Evolutionary conservation across 164 flowering plant genomes (phyloP).

Genomic region (Sedum album): DNA sequence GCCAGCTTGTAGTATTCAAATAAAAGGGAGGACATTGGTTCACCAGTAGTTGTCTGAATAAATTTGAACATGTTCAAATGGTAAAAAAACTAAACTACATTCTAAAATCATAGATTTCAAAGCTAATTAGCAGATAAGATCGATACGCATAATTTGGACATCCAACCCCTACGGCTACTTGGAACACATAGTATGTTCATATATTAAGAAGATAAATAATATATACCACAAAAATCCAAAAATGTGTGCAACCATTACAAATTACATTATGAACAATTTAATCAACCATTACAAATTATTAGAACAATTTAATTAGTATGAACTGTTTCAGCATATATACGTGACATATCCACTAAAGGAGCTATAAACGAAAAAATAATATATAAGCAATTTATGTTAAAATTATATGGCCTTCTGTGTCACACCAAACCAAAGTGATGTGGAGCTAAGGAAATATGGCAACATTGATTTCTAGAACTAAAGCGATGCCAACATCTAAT

Average conservation of each 20-base stretch:
- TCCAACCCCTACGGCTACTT: too few relatives aligned
- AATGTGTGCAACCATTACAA: neutral
- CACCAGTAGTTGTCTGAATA: neutral
- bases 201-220: neutral
- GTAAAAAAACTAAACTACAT: neutral
- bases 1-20: neutral
- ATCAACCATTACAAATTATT: too few relatives aligned
- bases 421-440: neutral
- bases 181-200: neutral
- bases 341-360: too few relatives aligned
- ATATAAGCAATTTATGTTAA: too few relatives aligned
- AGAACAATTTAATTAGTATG: too few relatives aligned
- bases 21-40: neutral
- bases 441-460: neutral
- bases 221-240: neutral
- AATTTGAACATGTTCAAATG: too few relatives aligned
- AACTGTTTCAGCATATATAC: too few relatives aligned
- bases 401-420: neutral
- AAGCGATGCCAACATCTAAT: neutral
- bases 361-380: too few relatives aligned
- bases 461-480: neutral
- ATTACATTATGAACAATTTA: too few relatives aligned
- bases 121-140: too few relatives aligned
- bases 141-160: too few relatives aligned
- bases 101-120: neutral